Evolutionary conservation across 371 early-diverging fungal species (phyloP).

Genomic region (Coemansia linderi): DNA sequence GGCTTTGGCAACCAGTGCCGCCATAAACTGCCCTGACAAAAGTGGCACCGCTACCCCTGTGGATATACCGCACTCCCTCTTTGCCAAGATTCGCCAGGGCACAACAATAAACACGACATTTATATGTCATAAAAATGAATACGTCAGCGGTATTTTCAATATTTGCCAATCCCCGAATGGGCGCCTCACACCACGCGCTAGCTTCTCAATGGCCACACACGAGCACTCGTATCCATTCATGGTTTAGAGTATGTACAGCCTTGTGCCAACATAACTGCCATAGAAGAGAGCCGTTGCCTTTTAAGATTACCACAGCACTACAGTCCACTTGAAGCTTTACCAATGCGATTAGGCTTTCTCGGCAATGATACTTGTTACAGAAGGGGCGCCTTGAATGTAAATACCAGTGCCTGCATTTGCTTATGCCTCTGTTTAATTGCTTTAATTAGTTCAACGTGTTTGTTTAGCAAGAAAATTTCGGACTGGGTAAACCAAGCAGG

Average conservation of each 20-base stretch:
- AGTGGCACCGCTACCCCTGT: not conserved
- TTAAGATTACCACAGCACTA: not conserved
- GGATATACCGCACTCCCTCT: not conserved
- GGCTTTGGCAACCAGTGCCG: not conserved
- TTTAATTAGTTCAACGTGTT: not conserved
- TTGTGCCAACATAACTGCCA: not conserved
- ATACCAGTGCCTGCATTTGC: not conserved
- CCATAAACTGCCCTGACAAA: not conserved
- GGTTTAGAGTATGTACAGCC: not conserved
- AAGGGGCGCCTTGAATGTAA: no score
- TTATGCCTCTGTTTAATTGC: not conserved
- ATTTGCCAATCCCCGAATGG: not conserved
- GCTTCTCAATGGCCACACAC: not conserved
- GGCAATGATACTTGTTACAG: not conserved
- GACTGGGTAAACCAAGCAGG: conserved; percentile 12
- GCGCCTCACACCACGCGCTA: not conserved
- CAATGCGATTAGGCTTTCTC: conserved; percentile 1
- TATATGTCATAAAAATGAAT: not conserved
- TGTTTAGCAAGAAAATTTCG: not conserved
- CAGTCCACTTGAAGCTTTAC: not conserved
- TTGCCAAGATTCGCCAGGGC: not conserved
- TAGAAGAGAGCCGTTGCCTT: not conserved
- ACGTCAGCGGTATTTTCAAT: not conserved
- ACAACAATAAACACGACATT: not conserved
- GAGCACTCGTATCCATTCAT: not conserved